phyloP scores from a whole-genome alignment of 139 green algal genomes.

The Chloropicon primus region DNA sequence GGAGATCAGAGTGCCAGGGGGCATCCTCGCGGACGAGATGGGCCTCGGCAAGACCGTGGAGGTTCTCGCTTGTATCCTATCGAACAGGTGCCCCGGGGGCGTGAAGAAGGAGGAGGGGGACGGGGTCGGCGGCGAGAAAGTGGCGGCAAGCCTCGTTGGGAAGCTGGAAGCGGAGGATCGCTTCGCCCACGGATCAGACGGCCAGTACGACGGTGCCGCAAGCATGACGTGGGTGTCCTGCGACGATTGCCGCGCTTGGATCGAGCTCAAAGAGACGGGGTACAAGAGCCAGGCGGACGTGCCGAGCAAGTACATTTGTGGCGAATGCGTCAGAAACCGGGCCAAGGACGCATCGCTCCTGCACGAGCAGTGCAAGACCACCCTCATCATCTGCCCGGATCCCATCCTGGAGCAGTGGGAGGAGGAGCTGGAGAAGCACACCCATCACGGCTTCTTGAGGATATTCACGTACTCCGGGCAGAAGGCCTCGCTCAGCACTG shows the following conservation, averaged over 20 bases:
- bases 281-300: slow-evolving; percentile 4
- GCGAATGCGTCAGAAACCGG: slow-evolving; percentile 23
- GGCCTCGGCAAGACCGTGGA: slow-evolving; percentile 89
- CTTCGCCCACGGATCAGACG: slow-evolving; percentile 13
- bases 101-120: not conserved
- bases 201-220: too few relatives aligned
- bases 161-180: not conserved
- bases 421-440: slow-evolving; percentile 33
- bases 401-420: slow-evolving; percentile 79
- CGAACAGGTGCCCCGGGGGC: slow-evolving; percentile 20
- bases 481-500: slow-evolving; percentile 7
- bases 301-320: slow-evolving; percentile 27
- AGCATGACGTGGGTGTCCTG: too few relatives aligned
- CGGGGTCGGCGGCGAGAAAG: not conserved
- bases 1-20: slow-evolving; percentile 17
- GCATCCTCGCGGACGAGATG: slow-evolving; percentile 49
- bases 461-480: slow-evolving; percentile 57
- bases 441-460: slow-evolving; percentile 26
- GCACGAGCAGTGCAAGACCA: slow-evolving; percentile 18
- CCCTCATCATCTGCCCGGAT: slow-evolving; percentile 75
- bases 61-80: slow-evolving; percentile 65
- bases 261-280: slow-evolving; percentile 49
- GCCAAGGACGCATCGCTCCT: slow-evolving; percentile 13
- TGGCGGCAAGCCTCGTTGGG: not conserved
- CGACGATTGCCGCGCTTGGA: slow-evolving; percentile 43